Evolutionary conservation across 2,329 filamentous ascomycete species (phyloP), one percentile per base, ranked within the genome.

Genomic region (Stagonosporopsis rhizophila): DNA sequence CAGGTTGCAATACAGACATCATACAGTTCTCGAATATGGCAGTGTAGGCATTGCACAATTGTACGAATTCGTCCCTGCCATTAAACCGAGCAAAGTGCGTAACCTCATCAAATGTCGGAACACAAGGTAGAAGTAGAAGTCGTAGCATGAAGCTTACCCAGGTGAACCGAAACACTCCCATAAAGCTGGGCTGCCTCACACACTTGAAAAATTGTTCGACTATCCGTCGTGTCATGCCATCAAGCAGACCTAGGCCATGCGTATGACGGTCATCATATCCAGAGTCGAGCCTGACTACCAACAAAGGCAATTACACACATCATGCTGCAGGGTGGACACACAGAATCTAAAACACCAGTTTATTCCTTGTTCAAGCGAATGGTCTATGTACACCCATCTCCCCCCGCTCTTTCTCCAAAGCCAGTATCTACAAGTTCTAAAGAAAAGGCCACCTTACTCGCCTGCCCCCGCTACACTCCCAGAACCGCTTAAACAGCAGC

Each of bases 401-500:
- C 3, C 41, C n/a, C 3, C 17, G 5, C 3, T 44, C 40, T 15
- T 8, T 19, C 25, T 32, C 11, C 9, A 30, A 20, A n/a, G 5
- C 9, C 27, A 32, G 17, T 44, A 44, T 44, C 32, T 44, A 44
- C 27, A 30, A 17, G 20, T 6, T 17, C n/a, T 9, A n/a, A 44
- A 30, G 9, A 20, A 19, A 25, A 27, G 11, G 38, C 32, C 38
- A 19, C 2, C 40, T 9, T 17, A 4, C 11, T 9, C 19, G 17
- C 11, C 6, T 17, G 15, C n/a, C 40, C n/a, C 8, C 1, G 25
- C n/a, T 17, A 22, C 23, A 19, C 9, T 2, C n/a, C 23, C 6
- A 14, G 6, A 2, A 9, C 25, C 44, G 57, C 62, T 56, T 72
- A 71, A 45, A 66, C 49, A 47, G 72, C 68, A 17, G 53, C 23